Base-by-base conservation (phyloP, 2,329 filamentous ascomycete genomes). In the Zasmidium citrigriseum region DNA sequence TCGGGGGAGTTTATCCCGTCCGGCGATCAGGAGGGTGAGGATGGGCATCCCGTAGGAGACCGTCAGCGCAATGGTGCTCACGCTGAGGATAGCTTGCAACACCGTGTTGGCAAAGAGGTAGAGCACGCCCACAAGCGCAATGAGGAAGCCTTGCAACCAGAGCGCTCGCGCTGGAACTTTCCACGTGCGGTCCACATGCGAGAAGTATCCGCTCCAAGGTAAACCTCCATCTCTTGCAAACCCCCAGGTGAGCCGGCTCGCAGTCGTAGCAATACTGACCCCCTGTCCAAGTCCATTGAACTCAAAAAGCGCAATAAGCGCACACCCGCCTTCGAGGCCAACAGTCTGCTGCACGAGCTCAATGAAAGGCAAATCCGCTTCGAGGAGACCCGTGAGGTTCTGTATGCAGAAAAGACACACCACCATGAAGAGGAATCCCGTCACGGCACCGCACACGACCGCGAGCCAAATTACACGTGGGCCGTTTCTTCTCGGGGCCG, bases 371-470 rank as follows among this genome's bases (percentile, higher is more conserved):
- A 82, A 84, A 1, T 78, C 78, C 0, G 82, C 78, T 0, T 70
- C 69, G 2, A 83, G 68, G 0, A 80, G 76, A 0, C 66, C 68
- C 11, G 79, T 73, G 11, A 82, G 70, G 55, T 85, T 76, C 1
- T 77, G 77, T 16, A 86, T 73, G 23, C 79, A 83, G 63, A 85
- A 86, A 9, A 83, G 75, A 34, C 83, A 73, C 0, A 82, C 80
- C 14, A 85, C 74, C n/a, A 85, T 66, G 75, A 86, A 83, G n/a
- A 79, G 75, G 46, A 85, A 82, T 0, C 83, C 84, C 0, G 83
- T 70, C 0, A 76, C 64, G 2, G 67, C 65, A 20, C 67, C 67
- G n/a, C 76, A 75, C 0, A 78, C 59, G 0, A 85, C 79, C 0
- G 82, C 79, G 18, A 84, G 75, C 73, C 78, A 83, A 61, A 85